Evolutionary conservation across 2,329 filamentous ascomycete species (phyloP).

Genomic region (Tolypocladium album): DNA sequence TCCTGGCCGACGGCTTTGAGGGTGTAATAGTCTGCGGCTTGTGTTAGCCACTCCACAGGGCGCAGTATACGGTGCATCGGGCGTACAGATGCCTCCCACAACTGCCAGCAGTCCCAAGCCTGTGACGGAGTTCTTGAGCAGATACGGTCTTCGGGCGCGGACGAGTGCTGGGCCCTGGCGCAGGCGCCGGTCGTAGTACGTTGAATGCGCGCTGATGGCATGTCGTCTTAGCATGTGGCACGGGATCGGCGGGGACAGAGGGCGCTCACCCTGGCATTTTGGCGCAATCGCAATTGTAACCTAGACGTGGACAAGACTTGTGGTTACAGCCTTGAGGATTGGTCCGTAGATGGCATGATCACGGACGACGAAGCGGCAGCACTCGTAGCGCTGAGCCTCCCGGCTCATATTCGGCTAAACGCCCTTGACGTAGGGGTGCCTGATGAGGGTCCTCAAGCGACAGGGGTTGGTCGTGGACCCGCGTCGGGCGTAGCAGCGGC

Average conservation of each 20-base stretch:
- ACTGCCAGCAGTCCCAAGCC: conserved; percentile 67
- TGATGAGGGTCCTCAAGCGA: neutral
- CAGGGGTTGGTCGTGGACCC: neutral
- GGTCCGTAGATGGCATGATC: neutral
- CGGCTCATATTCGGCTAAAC: neutral
- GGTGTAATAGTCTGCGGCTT: conserved; percentile 41
- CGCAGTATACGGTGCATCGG: neutral
- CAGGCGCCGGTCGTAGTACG: conserved; percentile 86
- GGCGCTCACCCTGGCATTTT: neutral
- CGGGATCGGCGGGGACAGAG: neutral
- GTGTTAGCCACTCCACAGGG: conserved; percentile 5
- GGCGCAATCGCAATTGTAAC: neutral
- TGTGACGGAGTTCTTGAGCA: conserved; percentile 79
- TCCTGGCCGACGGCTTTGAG: conserved; percentile 87
- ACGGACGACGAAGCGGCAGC: neutral
- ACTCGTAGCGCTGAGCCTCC: neutral
- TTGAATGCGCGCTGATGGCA: conserved; percentile 38
- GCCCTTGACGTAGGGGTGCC: neutral
- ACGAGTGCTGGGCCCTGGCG: conserved; percentile 82
- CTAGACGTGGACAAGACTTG: no score
- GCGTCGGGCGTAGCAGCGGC: neutral
- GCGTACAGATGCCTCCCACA: conserved; percentile 79
- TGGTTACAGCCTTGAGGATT: neutral
- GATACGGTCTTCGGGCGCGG: conserved; percentile 81
- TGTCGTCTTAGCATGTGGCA: neutral